Conservation (phyloP, 2,329 filamentous ascomycete species). For the Diaporthe velutina region DNA sequence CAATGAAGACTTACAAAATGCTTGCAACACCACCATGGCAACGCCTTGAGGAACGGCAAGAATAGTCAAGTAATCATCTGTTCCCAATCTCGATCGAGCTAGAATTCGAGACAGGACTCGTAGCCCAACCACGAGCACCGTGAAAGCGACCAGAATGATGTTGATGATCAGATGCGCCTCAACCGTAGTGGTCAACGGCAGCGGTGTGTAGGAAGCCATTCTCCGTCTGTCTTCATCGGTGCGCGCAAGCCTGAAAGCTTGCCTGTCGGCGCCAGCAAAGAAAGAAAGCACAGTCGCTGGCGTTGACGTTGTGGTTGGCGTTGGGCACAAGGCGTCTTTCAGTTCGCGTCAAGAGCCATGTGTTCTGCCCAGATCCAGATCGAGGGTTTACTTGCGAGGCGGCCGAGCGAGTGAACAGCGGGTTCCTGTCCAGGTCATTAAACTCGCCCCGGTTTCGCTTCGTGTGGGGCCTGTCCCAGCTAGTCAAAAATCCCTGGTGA, state of each 20-base stretch:
- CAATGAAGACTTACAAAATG: constrained; percentile 45
- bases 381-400: constrained; percentile 16
- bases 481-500: constrained; percentile 10
- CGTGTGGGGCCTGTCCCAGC: constrained; percentile 6
- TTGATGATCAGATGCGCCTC: constrained; percentile 46
- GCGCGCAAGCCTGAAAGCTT: constrained; percentile 2
- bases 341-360: not conserved
- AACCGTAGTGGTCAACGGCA: constrained; percentile 43
- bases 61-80: constrained; percentile 51
- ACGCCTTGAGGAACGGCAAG: constrained; percentile 45
- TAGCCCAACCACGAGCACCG: constrained; percentile 44
- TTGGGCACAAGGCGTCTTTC: not conserved
- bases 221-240: constrained; percentile 13
- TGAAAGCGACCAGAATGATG: constrained; percentile 42
- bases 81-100: constrained; percentile 47
- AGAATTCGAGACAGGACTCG: constrained; percentile 46
- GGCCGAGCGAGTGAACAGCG: not conserved
- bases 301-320: not conserved
- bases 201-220: constrained; percentile 40
- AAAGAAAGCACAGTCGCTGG: not conserved
- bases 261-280: not conserved
- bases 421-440: constrained; percentile 11
- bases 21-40: constrained; percentile 48
- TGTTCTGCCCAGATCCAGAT: not conserved
- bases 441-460: constrained; percentile 24